These are phyloP conservation scores for Populus tremula DNA, from an alignment of 345 rosid species.

Conservation along the genomic window DNA sequence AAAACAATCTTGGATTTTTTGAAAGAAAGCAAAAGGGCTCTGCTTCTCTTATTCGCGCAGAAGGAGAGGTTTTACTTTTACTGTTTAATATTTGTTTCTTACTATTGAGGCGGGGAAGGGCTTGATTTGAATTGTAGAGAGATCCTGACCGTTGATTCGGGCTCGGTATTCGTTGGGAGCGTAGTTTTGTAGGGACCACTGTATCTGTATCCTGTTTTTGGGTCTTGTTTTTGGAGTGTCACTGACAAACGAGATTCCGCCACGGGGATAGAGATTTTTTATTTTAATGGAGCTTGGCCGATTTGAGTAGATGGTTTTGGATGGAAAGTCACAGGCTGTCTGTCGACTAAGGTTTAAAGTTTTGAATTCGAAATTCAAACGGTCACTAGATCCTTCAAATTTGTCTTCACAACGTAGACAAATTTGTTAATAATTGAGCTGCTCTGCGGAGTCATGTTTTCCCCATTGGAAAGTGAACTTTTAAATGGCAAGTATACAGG, in stretches of 20 bases:
- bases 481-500: too few relatives aligned
- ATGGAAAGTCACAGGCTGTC: constrained; percentile 24
- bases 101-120: constrained; percentile 11
- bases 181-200: constrained; percentile 8
- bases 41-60: background rate
- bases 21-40: background rate
- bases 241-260: constrained; percentile 8
- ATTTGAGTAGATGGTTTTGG: constrained; percentile 1
- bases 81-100: constrained; percentile 6
- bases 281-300: background rate
- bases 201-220: background rate
- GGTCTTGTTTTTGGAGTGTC: background rate
- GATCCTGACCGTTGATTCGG: constrained; percentile 4
- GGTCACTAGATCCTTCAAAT: constrained; percentile 26
- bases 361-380: constrained; percentile 45
- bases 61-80: constrained; percentile 1
- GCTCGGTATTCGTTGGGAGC: constrained; percentile 9
- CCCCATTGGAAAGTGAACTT: background rate
- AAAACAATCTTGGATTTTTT: background rate
- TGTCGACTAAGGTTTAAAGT: background rate
- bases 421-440: constrained; percentile 14
- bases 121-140: constrained; percentile 1
- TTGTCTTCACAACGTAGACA: background rate
- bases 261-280: background rate
- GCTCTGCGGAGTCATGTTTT: background rate